Base-by-base conservation (phyloP, 2,329 filamentous ascomycete genomes). In the Magnaporthiopsis poae region DNA sequence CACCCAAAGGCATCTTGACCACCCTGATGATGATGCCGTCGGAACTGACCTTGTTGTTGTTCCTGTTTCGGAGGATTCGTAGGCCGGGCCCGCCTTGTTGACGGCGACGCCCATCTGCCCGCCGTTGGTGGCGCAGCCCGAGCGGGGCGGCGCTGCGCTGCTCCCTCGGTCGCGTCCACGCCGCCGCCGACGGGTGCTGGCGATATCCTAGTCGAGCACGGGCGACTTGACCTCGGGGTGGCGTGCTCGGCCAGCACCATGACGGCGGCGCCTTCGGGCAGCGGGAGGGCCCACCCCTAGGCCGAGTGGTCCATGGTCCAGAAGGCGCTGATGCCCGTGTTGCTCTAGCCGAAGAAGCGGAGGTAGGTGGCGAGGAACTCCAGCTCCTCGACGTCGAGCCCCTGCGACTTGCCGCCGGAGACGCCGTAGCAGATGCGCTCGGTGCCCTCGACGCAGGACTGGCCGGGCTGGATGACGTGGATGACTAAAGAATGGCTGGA, bases 251-350 rank as follows among this genome's bases (percentile, higher is more conserved):
- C 35, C 8, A 36, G 35, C 35, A 36, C 8, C 35, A 36, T 8
- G 35, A 69, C 71, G 0, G 69, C 69, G 46, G 69, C 71, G 39
- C 60, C 46, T 18, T 59, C 21, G 46, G n/a, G 31, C 31, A 33
- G 21, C 46, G 46, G 18, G 0, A 71, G 60, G 39, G 67, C 68
- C 73, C 73, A 74, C 68, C 73, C 71, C 31, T 66, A 68, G 65
- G 68, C 68, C 29, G 69, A 64, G 13, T 18, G 18, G 15, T 68
- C 67, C 70, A 71, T 71, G 61, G 64, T 71, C 52, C 63, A 69
- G 64, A 69, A 59, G n/a, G 31, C 60, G 31, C 29, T 46, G 27
- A 25, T 33, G 65, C 66, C 64, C 27, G 56, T 18, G 65, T 66
- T 68, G n/a, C 66, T 18, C 5, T 64, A 31, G 29, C 59, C 62